Evolutionary conservation across 192 early-diverging fungal genomes (phyloP).

Genomic region (Thoreauomyces humboldtii): DNA sequence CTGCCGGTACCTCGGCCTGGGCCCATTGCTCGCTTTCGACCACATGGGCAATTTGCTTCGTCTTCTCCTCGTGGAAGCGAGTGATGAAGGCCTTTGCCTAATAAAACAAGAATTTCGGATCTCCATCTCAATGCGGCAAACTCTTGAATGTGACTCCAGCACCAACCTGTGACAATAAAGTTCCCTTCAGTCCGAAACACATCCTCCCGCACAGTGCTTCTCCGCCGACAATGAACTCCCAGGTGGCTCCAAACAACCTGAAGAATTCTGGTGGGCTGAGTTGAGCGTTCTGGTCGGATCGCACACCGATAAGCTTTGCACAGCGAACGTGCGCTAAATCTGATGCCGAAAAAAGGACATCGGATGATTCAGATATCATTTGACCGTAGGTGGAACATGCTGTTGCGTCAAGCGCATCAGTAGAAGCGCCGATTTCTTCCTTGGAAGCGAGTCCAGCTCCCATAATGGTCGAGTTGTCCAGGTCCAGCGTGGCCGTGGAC

Average conservation of each 20-base stretch:
- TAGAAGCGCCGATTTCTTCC: conserved; percentile 1
- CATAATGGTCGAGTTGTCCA: not conserved
- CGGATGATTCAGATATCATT: conserved; percentile 66
- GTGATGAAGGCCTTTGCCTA: conserved; percentile 85
- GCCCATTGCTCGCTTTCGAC: conserved; percentile 98
- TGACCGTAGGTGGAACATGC: conserved; percentile 44
- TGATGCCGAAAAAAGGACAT: conserved; percentile 74
- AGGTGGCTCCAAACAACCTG: conserved; percentile 73
- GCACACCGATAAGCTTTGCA: conserved; percentile 81
- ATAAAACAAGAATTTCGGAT: conserved; percentile 15
- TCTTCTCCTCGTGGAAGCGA: conserved; percentile 92
- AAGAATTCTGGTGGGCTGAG: conserved; percentile 87
- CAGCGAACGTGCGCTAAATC: conserved; percentile 85
- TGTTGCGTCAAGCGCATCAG: not conserved
- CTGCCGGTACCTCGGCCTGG: conserved; percentile 87
- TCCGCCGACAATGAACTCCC: conserved; percentile 77
- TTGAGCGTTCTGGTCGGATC: conserved; percentile 86
- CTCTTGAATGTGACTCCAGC: not conserved
- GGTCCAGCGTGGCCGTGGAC: conserved; percentile 10
- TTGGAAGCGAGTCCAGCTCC: conserved; percentile 4
- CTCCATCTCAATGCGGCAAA: not conserved
- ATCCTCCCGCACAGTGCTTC: conserved; percentile 79
- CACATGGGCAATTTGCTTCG: conserved; percentile 78
- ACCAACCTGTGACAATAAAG: conserved; percentile 74
- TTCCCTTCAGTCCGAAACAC: conserved; percentile 88